Conservation (phyloP, 2,329 filamentous ascomycete genomes). For the Botrytis paeoniae region DNA sequence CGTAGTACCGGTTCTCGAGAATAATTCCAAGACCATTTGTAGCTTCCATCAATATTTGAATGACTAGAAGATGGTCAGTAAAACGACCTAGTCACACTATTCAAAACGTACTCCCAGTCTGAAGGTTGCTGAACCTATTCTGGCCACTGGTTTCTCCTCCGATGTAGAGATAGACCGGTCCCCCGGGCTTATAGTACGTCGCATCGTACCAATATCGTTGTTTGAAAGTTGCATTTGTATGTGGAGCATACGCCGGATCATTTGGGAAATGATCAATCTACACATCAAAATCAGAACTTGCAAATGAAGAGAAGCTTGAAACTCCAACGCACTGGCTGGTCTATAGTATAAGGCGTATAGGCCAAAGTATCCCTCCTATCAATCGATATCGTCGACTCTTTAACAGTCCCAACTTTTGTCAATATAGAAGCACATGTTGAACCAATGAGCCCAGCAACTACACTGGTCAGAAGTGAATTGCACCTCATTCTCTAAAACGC, state of each 20-base stretch:
- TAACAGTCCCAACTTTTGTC: slow-evolving; percentile 8
- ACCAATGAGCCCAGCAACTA: slow-evolving; percentile 9
- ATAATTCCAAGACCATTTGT: slow-evolving; percentile 54
- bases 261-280: slow-evolving; percentile 48
- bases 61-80: slow-evolving; percentile 40
- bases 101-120: slow-evolving; percentile 40
- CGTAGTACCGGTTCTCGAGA: slow-evolving; percentile 52
- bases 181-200: slow-evolving; percentile 52
- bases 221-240: slow-evolving; percentile 49
- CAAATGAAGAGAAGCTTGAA: neutral
- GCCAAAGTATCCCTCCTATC: neutral
- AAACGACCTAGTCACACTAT: slow-evolving; percentile 5
- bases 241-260: slow-evolving; percentile 42
- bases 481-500: slow-evolving; percentile 15
- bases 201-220: slow-evolving; percentile 55
- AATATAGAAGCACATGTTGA: slow-evolving; percentile 16
- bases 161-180: slow-evolving; percentile 49
- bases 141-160: slow-evolving; percentile 45
- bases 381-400: neutral
- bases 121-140: slow-evolving; percentile 40
- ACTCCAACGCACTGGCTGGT: slow-evolving; percentile 26
- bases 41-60: slow-evolving; percentile 53
- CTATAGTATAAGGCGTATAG: slow-evolving; percentile 24
- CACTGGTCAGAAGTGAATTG: slow-evolving; percentile 11
- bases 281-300: slow-evolving; percentile 17